Percentiles rank a stretch among this genome's conserved stretches.
Evolutionary conservation across 2,329 filamentous ascomycete genomes (phyloP).

Genomic region (Colletotrichum sp.): DNA sequence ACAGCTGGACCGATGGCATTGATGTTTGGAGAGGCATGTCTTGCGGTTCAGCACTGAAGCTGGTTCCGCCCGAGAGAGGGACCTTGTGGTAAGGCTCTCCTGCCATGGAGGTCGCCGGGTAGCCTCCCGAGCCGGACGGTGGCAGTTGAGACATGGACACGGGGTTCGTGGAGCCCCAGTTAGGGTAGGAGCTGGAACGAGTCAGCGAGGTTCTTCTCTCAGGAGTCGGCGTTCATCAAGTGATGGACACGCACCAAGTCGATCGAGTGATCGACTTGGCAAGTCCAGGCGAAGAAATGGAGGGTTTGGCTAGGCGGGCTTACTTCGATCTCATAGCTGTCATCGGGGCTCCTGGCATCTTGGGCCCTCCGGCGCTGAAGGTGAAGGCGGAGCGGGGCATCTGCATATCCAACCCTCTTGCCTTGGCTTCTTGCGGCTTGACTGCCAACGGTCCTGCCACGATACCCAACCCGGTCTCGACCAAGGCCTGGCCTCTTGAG

Average conservation of each 20-base stretch:
- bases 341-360: constrained; percentile 58
- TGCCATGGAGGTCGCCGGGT: constrained; percentile 56
- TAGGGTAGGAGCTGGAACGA: constrained; percentile 56
- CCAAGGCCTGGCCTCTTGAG: constrained; percentile 76
- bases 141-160: constrained; percentile 54
- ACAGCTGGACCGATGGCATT: constrained; percentile 59
- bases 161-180: constrained; percentile 55
- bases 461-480: constrained; percentile 66
- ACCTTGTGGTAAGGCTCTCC: constrained; percentile 59
- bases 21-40: constrained; percentile 59
- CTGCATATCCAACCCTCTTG: constrained; percentile 57
- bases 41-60: constrained; percentile 55
- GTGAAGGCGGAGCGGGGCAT: constrained; percentile 62
- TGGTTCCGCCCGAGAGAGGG: constrained; percentile 51
- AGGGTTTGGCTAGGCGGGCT: constrained; percentile 35
- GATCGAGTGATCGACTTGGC: neutral
- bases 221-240: neutral
- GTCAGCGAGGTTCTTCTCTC: neutral
- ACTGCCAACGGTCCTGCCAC: constrained; percentile 60
- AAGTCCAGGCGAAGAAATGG: neutral
- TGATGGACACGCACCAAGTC: neutral
- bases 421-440: constrained; percentile 60
- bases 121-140: constrained; percentile 47
- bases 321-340: constrained; percentile 63
- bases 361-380: constrained; percentile 56